phyloP scores from a whole-genome alignment of 1,139 yeast species.

The Blastobotrys elegans region DNA sequence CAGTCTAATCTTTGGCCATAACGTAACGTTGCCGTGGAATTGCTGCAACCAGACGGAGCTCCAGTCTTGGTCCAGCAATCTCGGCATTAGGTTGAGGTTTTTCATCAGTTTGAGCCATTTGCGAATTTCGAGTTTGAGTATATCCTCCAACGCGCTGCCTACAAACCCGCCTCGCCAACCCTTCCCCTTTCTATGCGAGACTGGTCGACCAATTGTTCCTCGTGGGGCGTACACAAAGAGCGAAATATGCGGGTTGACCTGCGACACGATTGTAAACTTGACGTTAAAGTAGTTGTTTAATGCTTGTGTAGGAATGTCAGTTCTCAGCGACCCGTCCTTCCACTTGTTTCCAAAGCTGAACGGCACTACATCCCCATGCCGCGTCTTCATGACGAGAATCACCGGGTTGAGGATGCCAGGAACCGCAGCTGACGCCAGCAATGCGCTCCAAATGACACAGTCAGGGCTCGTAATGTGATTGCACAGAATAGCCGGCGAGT shows the following conservation, averaged over 20 bases:
- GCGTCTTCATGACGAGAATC: constrained; percentile 66
- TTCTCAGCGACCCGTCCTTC: constrained; percentile 69
- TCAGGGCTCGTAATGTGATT: constrained; percentile 74
- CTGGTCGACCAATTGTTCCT: constrained; percentile 79
- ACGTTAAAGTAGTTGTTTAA: constrained; percentile 74
- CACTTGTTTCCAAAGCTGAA: constrained; percentile 71
- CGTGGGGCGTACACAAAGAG: constrained; percentile 73
- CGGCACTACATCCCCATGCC: constrained; percentile 48
- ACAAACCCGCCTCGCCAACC: constrained; percentile 74
- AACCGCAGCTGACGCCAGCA: constrained; percentile 75
- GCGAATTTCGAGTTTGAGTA: constrained; percentile 63
- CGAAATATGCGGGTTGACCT: constrained; percentile 78
- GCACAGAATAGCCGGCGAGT: constrained; percentile 74
- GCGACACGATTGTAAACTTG: constrained; percentile 71
- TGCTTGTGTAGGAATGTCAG: constrained; percentile 67
- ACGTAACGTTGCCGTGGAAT: constrained; percentile 69
- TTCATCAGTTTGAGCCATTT: constrained; percentile 71
- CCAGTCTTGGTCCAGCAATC: constrained; percentile 73
- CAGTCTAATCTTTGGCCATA: constrained; percentile 64
- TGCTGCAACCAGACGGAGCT: constrained; percentile 69
- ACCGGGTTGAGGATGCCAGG: constrained; percentile 84
- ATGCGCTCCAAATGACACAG: constrained; percentile 77
- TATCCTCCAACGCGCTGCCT: constrained; percentile 66
- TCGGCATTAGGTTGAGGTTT: constrained; percentile 63
- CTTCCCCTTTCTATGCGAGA: constrained; percentile 52